Base-by-base conservation (phyloP, 139 green algal genomes). In the Pleodorina starrii region DNA sequence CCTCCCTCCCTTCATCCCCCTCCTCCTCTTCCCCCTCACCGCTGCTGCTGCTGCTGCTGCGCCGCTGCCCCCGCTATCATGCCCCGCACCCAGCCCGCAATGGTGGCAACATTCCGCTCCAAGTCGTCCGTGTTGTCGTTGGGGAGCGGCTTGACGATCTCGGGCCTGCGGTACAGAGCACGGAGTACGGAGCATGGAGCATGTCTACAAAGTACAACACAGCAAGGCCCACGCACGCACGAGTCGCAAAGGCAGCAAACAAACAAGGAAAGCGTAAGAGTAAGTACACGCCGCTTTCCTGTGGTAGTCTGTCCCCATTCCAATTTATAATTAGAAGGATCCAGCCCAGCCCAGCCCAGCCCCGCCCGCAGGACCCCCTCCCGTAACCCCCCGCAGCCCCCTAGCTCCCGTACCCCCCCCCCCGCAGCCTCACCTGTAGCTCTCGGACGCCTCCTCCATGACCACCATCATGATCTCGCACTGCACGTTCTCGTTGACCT, bases 381-480 rank as follows among this genome's bases (percentile, higher is more conserved):
- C n/a, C n/a, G 48, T 57, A 57, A 57, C 48, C 48, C 48, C 48
- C 48, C 48, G n/a, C n/a, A n/a, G n/a, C n/a, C 48, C 12, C 48
- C 48, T 12, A 10, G 10, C 48, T 12, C 48, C 48, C 48, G 48
- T 57, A 10, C 63, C 63, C 29, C 27, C 59, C 59, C 16, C 21
- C 27, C 59, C 23, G 12, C 27, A 35, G 27, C 63, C 63, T 38
- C 86, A 97, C 95, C 94, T 94, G 92, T 99, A 99, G 88, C 93
- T 97, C n/a, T 99, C 97, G 0, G 71, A 89, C 1, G 98, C 98
- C 90, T 99, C 98, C 74, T 99, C 96, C n/a, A 96, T 88, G 42
- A 99, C 90, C 32, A 98, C 96, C 90, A 99, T 96, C 97, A 99
- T 99, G 90, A 99, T 99, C 59, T 99, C 98, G 84, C 98, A 99